Evolutionary conservation across 371 early-diverging fungal species (phyloP).

Genomic region (Mortierella sp.): DNA sequence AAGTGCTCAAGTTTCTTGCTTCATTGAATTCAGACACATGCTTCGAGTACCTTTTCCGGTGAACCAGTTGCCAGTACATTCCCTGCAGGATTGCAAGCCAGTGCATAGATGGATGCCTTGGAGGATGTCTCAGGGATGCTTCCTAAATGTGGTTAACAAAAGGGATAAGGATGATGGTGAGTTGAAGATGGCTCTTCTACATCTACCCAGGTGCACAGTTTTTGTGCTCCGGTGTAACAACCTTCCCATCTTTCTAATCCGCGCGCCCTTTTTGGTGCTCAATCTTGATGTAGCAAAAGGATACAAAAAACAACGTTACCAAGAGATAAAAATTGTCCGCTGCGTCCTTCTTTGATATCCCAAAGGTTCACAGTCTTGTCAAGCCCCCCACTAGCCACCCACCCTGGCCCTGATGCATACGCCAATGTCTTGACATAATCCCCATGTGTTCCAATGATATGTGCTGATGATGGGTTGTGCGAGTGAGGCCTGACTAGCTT

Average conservation of each 20-base stretch:
- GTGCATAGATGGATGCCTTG: conserved; percentile 79
- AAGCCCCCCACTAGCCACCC: conserved; percentile 94
- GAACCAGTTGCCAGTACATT: conserved; percentile 83
- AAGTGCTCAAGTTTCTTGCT: too few species aligned
- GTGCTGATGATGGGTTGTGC: conserved; percentile 54
- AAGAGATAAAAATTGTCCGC: conserved; percentile 31
- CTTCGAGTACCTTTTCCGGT: conserved; percentile 78
- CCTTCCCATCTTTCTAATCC: too few species aligned
- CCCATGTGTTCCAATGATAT: conserved; percentile 84
- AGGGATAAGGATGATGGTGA: background rate
- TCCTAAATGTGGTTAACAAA: conserved; percentile 25
- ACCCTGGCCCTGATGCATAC: conserved; percentile 72
- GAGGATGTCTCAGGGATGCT: conserved; percentile 64
- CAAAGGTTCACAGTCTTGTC: conserved; percentile 90
- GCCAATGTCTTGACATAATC: conserved; percentile 89
- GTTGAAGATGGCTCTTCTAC: background rate
- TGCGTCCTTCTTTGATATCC: conserved; percentile 79
- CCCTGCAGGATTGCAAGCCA: conserved; percentile 79
- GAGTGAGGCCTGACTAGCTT: conserved; percentile 81
- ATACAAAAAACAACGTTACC: too few species aligned
- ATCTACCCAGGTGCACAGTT: background rate
- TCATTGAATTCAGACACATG: background rate
- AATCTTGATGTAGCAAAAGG: too few species aligned
- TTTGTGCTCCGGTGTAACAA: conserved; percentile 1
- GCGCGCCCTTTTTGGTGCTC: too few species aligned